Conservation (phyloP, 495 filamentous ascomycete genomes). For the Darksidea phi region DNA sequence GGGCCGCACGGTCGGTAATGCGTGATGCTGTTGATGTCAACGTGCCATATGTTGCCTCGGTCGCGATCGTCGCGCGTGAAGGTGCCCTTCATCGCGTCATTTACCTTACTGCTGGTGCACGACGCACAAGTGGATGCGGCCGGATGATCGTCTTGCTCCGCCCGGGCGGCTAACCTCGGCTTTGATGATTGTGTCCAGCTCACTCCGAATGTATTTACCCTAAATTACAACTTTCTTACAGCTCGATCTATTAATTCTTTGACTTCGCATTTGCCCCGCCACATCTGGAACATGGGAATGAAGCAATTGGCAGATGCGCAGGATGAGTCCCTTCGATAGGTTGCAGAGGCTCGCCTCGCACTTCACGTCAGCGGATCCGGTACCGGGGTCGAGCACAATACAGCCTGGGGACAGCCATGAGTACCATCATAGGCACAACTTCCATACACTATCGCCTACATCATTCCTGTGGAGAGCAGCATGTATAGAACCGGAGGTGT, state of each 20-base stretch:
- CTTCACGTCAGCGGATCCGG: conserved; percentile 49
- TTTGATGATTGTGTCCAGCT: conserved; percentile 5
- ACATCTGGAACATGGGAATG: too few species aligned
- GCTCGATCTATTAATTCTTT: not conserved
- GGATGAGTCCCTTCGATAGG: conserved; percentile 42
- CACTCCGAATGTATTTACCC: too few species aligned
- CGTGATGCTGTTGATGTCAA: conserved; percentile 3
- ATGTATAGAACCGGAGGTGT: conserved; percentile 79
- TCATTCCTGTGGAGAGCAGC: conserved; percentile 87
- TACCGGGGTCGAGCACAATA: conserved; percentile 35
- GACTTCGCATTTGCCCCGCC: too few species aligned
- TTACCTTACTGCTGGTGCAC: too few species aligned
- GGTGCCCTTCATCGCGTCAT: too few species aligned
- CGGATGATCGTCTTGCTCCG: too few species aligned
- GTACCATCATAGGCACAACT: conserved; percentile 58
- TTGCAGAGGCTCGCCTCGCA: conserved; percentile 63
- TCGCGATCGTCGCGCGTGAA: not conserved
- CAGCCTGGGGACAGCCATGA: conserved; percentile 37
- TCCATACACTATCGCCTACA: conserved; percentile 83
- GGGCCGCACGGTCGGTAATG: conserved; percentile 14
- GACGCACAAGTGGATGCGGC: too few species aligned
- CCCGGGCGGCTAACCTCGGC: conserved; percentile 13
- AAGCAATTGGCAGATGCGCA: not conserved
- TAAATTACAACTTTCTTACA: not conserved
- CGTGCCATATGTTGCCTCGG: not conserved